Percentiles rank a stretch among this genome's conserved stretches.
These are phyloP conservation scores for Globisporangium echinulatum DNA, from an alignment of 352 stramenopile genomes.

Conservation along the genomic window DNA sequence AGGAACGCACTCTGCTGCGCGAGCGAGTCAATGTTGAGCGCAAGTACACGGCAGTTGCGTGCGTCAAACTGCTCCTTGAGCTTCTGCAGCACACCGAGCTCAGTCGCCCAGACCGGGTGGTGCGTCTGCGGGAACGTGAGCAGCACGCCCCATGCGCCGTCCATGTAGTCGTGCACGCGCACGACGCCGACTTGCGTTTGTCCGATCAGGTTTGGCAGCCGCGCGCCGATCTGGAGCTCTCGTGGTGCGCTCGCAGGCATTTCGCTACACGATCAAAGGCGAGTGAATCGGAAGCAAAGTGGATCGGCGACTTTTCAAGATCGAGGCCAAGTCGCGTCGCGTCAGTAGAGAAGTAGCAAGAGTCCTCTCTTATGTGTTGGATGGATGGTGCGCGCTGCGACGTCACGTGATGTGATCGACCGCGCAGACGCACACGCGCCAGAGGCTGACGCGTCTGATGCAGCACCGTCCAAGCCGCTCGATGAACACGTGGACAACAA, in stretches of 20 bases:
- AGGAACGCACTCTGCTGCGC: slow-evolving; percentile 49
- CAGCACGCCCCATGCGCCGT: slow-evolving; percentile 61
- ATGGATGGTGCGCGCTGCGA: not conserved
- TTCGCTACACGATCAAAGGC: not conserved
- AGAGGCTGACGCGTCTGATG: not conserved
- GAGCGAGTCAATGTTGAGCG: slow-evolving; percentile 34
- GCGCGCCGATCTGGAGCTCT: slow-evolving; percentile 56
- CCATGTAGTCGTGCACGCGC: slow-evolving; percentile 65
- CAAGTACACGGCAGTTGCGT: slow-evolving; percentile 63
- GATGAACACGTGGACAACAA: not conserved
- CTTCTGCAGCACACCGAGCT: slow-evolving; percentile 77
- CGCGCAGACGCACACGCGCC: not conserved
- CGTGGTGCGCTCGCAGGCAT: slow-evolving; percentile 24
- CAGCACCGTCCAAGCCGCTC: not conserved
- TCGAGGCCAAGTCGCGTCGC: too few species aligned
- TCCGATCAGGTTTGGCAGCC: slow-evolving; percentile 67
- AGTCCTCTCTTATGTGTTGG: not conserved
- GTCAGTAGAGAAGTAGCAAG: too few species aligned
- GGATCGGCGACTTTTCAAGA: slow-evolving; percentile 6
- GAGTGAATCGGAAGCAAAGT: too few species aligned
- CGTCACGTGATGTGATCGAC: not conserved
- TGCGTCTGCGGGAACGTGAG: slow-evolving; percentile 64
- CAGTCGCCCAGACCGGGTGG: slow-evolving; percentile 72
- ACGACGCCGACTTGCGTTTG: slow-evolving; percentile 68
- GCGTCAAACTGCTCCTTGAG: slow-evolving; percentile 72